Evolutionary conservation across 2,329 filamentous ascomycete species (phyloP), one percentile per base, ranked within the genome.

Genomic region (Catunica adiposa): DNA sequence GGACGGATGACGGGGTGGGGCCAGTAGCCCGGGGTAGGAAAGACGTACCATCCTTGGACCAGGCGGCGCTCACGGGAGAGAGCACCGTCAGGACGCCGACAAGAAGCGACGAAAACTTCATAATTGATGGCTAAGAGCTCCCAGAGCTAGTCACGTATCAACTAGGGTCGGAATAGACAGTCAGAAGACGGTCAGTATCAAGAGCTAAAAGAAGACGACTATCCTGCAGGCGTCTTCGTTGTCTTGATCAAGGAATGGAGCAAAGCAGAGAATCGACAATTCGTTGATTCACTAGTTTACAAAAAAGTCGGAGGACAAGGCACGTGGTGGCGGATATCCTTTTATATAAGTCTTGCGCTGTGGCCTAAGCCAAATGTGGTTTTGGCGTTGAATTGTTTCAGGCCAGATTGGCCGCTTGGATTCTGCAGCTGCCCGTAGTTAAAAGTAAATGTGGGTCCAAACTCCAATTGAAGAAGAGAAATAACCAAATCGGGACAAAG

Each of bases 1-100:
- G 25, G 17, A 50, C n/a, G 26, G 54, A 58, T 55, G 15, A 26
- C 17, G 11, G 17, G 20, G 1, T 44, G 23, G 44, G 15, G 23
- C 11, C 9, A 23, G 9, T 9, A 15, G 26, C 11, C 22, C 38
- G 17, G 38, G 38, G 38, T 15, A 7, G 44, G 42, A 17, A 15
- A 22, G 17, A 67, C 73, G 62, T 69, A 85, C 86, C 86, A 77
- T 94, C 87, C 70, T 92, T 92, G 57, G 80, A 81, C 87, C 89
- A 95, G 50, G 86, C 86, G 52, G 81, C 78, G 58, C 78, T 78
- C 60, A 89, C 69, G 40, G 80, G 75, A 59, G 77, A 78, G 61
- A 88, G 70, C 62, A 84, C 70, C 71, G 80, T 79, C 68, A 86
- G 70, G 59, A 90, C 76, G 68, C 86, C 75, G 62, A 90, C 64